A percentile compares a stretch with the other conserved stretches of the same genome.
Conservation (phyloP, 2,329 filamentous ascomycete species). For the Arthroderma uncinatum region DNA sequence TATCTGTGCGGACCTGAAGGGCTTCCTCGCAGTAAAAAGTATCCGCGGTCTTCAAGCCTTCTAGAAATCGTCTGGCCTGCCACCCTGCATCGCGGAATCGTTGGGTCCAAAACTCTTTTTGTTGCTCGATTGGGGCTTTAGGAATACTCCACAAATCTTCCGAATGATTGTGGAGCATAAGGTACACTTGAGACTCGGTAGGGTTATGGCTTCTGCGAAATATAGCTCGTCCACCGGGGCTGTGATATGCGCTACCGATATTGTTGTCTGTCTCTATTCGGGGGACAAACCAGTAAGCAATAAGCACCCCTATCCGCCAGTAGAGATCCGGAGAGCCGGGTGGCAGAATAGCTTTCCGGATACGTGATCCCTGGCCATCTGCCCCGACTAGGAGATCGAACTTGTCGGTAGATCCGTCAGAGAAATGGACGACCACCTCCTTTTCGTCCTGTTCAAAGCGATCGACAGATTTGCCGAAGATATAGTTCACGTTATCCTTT, state of each 20-base stretch:
- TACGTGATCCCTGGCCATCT: constrained; percentile 44
- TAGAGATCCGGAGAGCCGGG: constrained; percentile 11
- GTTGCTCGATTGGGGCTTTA: neutral
- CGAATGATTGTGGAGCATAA: constrained; percentile 10
- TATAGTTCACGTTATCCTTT: constrained; percentile 30
- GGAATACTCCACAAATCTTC: neutral
- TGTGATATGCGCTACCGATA: constrained; percentile 12
- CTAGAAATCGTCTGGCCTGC: constrained; percentile 27
- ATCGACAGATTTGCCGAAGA: constrained; percentile 31
- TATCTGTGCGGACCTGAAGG: constrained; percentile 26
- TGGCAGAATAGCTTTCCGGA: constrained; percentile 34
- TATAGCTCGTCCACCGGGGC: constrained; percentile 18
- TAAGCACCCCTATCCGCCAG: constrained; percentile 17
- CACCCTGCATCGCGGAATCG: constrained; percentile 31
- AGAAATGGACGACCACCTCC: constrained; percentile 32
- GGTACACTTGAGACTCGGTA: constrained; percentile 18
- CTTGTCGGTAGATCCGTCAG: constrained; percentile 32
- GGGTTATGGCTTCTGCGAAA: constrained; percentile 18
- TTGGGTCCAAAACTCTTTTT: constrained; percentile 20
- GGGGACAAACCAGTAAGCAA: constrained; percentile 23
- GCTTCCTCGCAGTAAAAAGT: constrained; percentile 38
- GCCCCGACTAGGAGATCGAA: constrained; percentile 47
- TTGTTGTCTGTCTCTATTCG: constrained; percentile 16
- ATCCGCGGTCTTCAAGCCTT: constrained; percentile 29
- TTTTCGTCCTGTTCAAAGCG: constrained; percentile 26